Conservation (phyloP, 371 early-diverging fungal species). For the Mucor ambiguus region DNA sequence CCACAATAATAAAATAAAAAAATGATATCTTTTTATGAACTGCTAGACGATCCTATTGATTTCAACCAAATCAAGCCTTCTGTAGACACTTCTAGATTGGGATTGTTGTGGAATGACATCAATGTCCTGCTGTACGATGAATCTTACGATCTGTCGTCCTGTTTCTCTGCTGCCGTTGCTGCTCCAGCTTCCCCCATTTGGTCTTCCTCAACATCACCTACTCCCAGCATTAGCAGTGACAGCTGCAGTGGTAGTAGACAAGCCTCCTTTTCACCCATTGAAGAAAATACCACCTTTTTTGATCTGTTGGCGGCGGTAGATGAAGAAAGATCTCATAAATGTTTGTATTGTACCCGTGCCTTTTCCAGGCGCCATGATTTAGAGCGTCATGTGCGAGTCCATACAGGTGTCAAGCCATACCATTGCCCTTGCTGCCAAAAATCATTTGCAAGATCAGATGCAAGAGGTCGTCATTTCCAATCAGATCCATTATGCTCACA, state of each 20-base stretch:
- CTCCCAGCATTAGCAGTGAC: neutral
- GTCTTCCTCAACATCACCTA: neutral
- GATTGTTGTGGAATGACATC: conserved; percentile 4
- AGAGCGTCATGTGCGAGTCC: conserved; percentile 38
- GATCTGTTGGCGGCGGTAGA: neutral
- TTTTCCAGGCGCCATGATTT: conserved; percentile 40
- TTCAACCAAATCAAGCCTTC: conserved; percentile 7
- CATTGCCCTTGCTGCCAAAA: conserved; percentile 53
- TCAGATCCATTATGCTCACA: conserved; percentile 14
- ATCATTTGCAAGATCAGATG: conserved; percentile 61
- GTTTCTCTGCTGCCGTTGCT: neutral
- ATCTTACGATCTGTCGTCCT: neutral
- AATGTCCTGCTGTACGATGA: neutral
- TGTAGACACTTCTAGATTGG: neutral
- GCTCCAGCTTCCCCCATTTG: neutral
- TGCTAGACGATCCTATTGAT: conserved; percentile 8
- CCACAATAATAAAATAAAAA: neutral
- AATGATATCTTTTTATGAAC: neutral
- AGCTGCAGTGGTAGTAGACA: neutral
- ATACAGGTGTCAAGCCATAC: conserved; percentile 62
- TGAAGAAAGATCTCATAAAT: conserved; percentile 17
- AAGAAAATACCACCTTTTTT: conserved; percentile 2
- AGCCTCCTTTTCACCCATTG: conserved; percentile 8
- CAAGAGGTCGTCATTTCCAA: conserved; percentile 54
- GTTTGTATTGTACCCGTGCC: conserved; percentile 23